Base-by-base conservation (phyloP, 495 filamentous ascomycete genomes). In the Penicillium arizonense region DNA sequence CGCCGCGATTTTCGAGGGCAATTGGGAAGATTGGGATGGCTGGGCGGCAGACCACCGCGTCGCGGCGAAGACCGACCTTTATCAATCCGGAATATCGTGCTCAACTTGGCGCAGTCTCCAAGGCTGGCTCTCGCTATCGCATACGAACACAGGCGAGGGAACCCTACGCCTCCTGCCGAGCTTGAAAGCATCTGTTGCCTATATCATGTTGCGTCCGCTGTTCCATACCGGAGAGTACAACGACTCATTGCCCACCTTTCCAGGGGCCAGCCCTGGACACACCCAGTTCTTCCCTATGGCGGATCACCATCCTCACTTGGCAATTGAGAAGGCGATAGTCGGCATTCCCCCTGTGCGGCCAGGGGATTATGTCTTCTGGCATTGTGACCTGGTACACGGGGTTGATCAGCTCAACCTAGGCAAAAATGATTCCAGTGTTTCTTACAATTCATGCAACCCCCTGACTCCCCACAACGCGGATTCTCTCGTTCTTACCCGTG, bases 301-400 rank as follows among this genome's bases (percentile, higher is more conserved):
- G n/a, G n/a, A n/a, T n/a, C n/a, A n/a, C n/a, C n/a, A 47, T 16
- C 45, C 45, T 8, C 45, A 47, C 18, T 16, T 47, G 13, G 28
- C 34, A 30, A 9, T 47, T 14, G 45, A 47, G 13, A 47, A 36
- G 11, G 18, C 28, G 9, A 36, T 47, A n/a, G 45, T 47, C n/a
- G 9, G 18, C 13, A 20, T 47, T 11, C 45, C 45, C 45, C 9
- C 8, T 5, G 18, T 47, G 12, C 11, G 11, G 5, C 34, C 34
- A 3, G 34, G 34, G 4, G 34, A 37, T n/a, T 37, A 84, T 57
- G 88, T 92, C 0, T 80, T 81, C 2, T 92, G 88, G 88, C 88
- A 92, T 63, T 90, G 87, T 59, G 88, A 91, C n/a, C n/a, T n/a
- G n/a, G n/a, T n/a, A n/a, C n/a, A n/a, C n/a, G n/a, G n/a, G n/a